These are phyloP conservation scores for Lineolata rhizophorae DNA, from an alignment of 495 filamentous ascomycete genomes.

Conservation along the genomic window DNA sequence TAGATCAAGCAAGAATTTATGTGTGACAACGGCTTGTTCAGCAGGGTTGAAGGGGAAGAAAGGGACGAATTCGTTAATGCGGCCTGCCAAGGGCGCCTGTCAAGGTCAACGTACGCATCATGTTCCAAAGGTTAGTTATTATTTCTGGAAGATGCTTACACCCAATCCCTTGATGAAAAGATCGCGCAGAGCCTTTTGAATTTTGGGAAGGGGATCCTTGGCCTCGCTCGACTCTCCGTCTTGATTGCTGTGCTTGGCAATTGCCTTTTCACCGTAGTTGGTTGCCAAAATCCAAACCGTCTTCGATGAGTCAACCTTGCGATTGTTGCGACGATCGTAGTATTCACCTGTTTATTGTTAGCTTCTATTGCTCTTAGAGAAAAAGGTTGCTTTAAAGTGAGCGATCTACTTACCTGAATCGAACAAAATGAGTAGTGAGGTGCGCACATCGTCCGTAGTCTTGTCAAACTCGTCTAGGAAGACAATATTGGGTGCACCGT, in stretches of 20 bases:
- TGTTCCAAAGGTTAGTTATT: too few relatives aligned
- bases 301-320: too few relatives aligned
- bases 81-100: constrained; percentile 19
- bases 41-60: constrained; percentile 23
- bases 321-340: constrained; percentile 22
- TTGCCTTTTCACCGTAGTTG: too few relatives aligned
- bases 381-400: neutral
- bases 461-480: constrained; percentile 40
- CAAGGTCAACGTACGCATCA: too few relatives aligned
- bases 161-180: too few relatives aligned
- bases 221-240: too few relatives aligned
- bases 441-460: constrained; percentile 16
- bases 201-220: too few relatives aligned
- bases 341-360: constrained; percentile 15
- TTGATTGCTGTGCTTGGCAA: too few relatives aligned
- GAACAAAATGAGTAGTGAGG: constrained; percentile 4
- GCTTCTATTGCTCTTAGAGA: neutral
- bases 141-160: too few relatives aligned
- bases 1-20: too few relatives aligned
- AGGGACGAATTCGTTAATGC: constrained; percentile 24
- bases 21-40: constrained; percentile 22
- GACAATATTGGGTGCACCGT: constrained; percentile 22
- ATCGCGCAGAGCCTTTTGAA: too few relatives aligned
- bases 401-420: constrained; percentile 9
- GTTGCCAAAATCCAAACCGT: too few relatives aligned